phyloP scores from a whole-genome alignment of 495 filamentous ascomycete genomes.

The Letharia columbiana region DNA sequence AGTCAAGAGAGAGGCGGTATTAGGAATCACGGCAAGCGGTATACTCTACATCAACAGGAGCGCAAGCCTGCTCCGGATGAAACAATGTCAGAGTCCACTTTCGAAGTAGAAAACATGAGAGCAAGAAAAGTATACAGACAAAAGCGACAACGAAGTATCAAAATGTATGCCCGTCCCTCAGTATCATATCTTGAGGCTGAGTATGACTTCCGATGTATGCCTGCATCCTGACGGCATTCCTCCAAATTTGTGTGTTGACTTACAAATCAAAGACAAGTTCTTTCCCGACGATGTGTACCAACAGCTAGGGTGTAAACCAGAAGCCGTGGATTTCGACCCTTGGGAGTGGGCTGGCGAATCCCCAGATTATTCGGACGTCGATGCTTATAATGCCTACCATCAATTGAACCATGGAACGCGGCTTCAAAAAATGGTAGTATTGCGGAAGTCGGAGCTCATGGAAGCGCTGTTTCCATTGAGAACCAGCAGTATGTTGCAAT shows the following conservation, averaged over 20 bases:
- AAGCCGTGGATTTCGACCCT: background rate
- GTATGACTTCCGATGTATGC: conserved; percentile 9
- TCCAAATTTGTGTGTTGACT: background rate
- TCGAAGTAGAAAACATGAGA: background rate
- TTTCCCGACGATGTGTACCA: conserved; percentile 1
- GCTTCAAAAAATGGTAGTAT: background rate
- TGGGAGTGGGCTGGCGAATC: background rate
- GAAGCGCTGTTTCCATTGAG: conserved; percentile 3
- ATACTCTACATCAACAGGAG: background rate
- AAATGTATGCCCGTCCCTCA: background rate
- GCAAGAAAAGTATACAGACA: conserved; percentile 1
- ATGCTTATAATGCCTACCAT: conserved; percentile 6
- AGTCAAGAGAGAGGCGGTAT: background rate
- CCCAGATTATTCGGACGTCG: background rate
- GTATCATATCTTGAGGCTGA: background rate
- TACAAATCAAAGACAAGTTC: background rate
- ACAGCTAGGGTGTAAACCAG: background rate
- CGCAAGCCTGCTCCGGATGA: background rate
- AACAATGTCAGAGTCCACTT: background rate
- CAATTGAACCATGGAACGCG: background rate
- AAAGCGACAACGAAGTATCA: background rate
- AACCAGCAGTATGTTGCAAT: conserved; percentile 3
- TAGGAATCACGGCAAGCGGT: background rate
- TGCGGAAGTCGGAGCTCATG: conserved; percentile 4
- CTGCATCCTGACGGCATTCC: background rate